These are phyloP conservation scores for Kwoniella heveanensis DNA, from an alignment of 768 basidiomycete genomes.

Conservation along the genomic window DNA sequence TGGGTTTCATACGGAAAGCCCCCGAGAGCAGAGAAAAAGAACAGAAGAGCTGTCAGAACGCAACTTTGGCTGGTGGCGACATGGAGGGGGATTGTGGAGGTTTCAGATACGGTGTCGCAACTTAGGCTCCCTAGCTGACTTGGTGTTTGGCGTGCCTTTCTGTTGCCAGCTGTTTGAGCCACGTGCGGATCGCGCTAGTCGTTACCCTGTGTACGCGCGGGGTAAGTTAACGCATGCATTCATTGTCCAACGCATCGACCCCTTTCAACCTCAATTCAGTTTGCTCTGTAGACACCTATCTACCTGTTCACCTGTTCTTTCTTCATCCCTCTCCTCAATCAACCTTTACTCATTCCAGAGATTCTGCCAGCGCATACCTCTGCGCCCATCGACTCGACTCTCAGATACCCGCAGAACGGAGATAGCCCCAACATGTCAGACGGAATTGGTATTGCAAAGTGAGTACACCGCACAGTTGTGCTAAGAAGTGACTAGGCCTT, in stretches of 20 bases:
- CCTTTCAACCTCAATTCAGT: slow-evolving; percentile 6
- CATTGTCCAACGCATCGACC: slow-evolving; percentile 4
- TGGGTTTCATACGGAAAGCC: too few species aligned
- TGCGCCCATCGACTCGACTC: too few species aligned
- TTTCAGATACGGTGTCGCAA: not conserved
- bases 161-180: too few species aligned
- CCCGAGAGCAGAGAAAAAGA: not conserved
- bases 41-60: too few species aligned
- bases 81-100: slow-evolving; percentile 3
- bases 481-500: not conserved
- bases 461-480: slow-evolving; percentile 12
- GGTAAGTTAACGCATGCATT: not conserved
- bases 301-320: too few species aligned
- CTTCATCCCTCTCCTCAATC: not conserved
- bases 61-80: too few species aligned
- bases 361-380: too few species aligned
- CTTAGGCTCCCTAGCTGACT: too few species aligned
- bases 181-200: not conserved
- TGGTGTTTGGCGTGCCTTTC: too few species aligned
- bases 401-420: not conserved
- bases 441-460: slow-evolving; percentile 56
- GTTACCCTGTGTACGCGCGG: not conserved
- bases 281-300: not conserved
- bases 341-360: not conserved
- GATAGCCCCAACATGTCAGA: slow-evolving; percentile 39